phyloP scores from a whole-genome alignment of 768 basidiomycete genomes.

The Chalciporus piperatus region DNA sequence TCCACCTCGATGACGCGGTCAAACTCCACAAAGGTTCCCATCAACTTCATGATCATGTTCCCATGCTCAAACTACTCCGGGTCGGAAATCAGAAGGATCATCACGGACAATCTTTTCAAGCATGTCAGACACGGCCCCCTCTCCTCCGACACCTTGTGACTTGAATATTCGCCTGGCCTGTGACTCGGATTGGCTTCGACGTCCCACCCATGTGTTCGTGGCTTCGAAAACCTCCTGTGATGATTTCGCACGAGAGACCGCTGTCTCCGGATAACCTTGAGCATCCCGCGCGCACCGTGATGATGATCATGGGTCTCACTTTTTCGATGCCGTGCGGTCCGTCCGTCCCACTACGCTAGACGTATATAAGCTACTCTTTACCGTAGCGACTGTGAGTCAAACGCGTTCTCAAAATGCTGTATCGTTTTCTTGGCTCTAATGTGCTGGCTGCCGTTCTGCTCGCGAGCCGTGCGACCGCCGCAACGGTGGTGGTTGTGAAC shows the following conservation, averaged over 20 bases:
- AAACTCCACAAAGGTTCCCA: too few relatives aligned
- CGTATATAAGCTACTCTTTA: constrained; percentile 5
- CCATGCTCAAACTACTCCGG: too few relatives aligned
- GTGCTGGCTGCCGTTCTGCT: constrained; percentile 5
- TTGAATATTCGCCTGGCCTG: too few relatives aligned
- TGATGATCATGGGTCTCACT: constrained; percentile 2
- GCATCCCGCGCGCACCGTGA: background rate
- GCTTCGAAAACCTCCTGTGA: constrained; percentile 2
- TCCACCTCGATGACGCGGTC: too few relatives aligned
- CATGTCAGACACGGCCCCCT: too few relatives aligned
- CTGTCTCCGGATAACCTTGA: background rate
- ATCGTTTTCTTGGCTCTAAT: background rate
- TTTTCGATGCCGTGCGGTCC: background rate
- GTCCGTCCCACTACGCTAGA: background rate
- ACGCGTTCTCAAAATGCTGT: constrained; percentile 13
- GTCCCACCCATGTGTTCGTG: background rate
- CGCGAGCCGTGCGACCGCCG: constrained; percentile 1
- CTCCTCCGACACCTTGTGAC: too few relatives aligned
- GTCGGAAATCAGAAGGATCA: too few relatives aligned
- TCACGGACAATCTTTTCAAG: too few relatives aligned
- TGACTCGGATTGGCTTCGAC: too few relatives aligned
- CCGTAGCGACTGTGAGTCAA: background rate
- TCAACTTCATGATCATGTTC: too few relatives aligned
- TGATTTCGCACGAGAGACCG: background rate
- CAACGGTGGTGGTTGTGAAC: constrained; percentile 39